phyloP scores from a whole-genome alignment of 306 rosid genomes.

The Cucurbita pepo region DNA sequence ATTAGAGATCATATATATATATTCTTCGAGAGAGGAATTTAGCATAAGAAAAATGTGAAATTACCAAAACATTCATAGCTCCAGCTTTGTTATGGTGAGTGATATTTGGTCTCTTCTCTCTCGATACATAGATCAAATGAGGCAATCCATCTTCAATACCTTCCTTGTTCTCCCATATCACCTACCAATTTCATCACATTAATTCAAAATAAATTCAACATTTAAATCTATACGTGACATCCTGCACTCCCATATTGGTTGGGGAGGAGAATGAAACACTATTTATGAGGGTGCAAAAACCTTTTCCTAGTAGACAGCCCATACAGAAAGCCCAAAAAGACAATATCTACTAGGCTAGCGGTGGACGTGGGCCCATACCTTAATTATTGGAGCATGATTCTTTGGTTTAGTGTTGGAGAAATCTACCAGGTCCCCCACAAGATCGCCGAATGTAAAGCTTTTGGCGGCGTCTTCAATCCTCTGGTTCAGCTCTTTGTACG shows the following conservation, averaged over 20 bases:
- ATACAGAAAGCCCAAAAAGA: no score
- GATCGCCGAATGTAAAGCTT: not conserved
- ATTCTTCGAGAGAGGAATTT: no score
- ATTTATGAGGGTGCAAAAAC: no score
- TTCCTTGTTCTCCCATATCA: conserved; percentile 46
- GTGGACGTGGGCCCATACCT: conserved; percentile 13
- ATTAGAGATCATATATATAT: no score
- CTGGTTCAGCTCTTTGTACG: conserved; percentile 20
- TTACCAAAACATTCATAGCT: conserved; percentile 54
- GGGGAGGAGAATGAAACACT: no score
- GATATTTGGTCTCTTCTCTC: conserved; percentile 43
- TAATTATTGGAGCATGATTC: conserved; percentile 44
- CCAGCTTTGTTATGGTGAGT: conserved; percentile 68
- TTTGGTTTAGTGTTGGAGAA: conserved; percentile 16
- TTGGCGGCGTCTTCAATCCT: conserved; percentile 19
- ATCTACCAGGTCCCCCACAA: conserved; percentile 15
- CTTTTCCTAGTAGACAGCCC: no score
- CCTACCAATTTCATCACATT: conserved; percentile 6
- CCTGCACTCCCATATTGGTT: no score
- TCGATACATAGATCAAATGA: conserved; percentile 39
- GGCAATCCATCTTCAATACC: conserved; percentile 24
- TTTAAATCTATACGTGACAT: no score
- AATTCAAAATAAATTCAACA: no score
- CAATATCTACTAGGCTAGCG: no score
- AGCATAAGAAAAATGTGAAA: not conserved